A percentile compares a stretch with the other conserved stretches of the same genome.
These are phyloP conservation scores for Rasamsonia emersonii DNA, from an alignment of 2,329 filamentous ascomycete genomes.

Conservation along the genomic window DNA sequence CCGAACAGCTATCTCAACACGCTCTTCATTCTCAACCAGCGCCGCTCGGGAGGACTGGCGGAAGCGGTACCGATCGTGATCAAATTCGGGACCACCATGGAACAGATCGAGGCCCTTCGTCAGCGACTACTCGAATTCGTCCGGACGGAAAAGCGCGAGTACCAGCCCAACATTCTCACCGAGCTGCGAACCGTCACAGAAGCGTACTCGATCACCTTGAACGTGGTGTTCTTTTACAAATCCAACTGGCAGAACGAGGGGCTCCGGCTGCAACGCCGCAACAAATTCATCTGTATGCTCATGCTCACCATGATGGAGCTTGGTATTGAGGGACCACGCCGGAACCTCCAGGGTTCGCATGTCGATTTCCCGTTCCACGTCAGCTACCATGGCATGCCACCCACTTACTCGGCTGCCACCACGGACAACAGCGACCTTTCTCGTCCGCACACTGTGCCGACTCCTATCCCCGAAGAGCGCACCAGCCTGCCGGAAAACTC, in stretches of 20 bases:
- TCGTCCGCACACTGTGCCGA: slow-evolving; percentile 31
- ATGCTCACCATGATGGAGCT: slow-evolving; percentile 78
- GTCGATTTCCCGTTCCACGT: slow-evolving; percentile 60
- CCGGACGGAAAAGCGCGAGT: slow-evolving; percentile 76
- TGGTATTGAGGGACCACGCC: slow-evolving; percentile 75
- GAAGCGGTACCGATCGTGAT: slow-evolving; percentile 78
- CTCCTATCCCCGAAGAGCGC: slow-evolving; percentile 35
- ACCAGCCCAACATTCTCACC: slow-evolving; percentile 75
- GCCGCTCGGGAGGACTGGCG: slow-evolving; percentile 77
- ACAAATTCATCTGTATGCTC: slow-evolving; percentile 87
- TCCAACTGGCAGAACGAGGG: slow-evolving; percentile 94
- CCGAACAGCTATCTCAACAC: slow-evolving; percentile 91
- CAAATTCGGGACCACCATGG: slow-evolving; percentile 77
- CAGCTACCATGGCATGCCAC: slow-evolving; percentile 41
- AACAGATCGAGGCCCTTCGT: slow-evolving; percentile 76
- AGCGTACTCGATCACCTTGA: slow-evolving; percentile 77
- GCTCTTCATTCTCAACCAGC: slow-evolving; percentile 90
- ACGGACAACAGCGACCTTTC: slow-evolving; percentile 37
- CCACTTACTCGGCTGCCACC: slow-evolving; percentile 30
- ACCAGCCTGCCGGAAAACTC: slow-evolving; percentile 22
- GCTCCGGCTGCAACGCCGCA: slow-evolving; percentile 77
- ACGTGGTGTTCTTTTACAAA: slow-evolving; percentile 96
- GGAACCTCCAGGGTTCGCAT: slow-evolving; percentile 61
- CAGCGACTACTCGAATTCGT: slow-evolving; percentile 76
- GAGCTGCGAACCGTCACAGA: slow-evolving; percentile 73